Percentiles rank a stretch among this genome's conserved stretches.
Evolutionary conservation across 1,284 basidiomycete genomes (phyloP).

Genomic region (Trametes versicolor): DNA sequence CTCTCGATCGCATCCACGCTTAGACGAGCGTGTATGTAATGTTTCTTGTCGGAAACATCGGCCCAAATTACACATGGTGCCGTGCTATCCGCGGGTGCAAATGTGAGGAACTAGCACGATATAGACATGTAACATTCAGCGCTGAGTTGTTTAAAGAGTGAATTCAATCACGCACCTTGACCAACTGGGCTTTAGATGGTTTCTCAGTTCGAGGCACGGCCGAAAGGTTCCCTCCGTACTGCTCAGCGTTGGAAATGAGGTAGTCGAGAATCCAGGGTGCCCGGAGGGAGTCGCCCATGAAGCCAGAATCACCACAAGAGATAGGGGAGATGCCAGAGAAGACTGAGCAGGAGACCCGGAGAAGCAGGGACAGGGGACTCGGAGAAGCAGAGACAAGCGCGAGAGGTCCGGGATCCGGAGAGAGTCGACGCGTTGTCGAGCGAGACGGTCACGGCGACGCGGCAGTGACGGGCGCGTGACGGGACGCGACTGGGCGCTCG

Average conservation of each 20-base stretch:
- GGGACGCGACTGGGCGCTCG: conserved; percentile 24
- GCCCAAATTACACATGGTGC: conserved; percentile 54
- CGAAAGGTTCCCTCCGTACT: conserved; percentile 54
- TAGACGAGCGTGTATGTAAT: conserved; percentile 51
- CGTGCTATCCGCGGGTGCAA: conserved; percentile 42
- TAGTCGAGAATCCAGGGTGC: conserved; percentile 64
- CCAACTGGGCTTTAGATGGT: conserved; percentile 61
- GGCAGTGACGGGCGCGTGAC: conserved; percentile 30
- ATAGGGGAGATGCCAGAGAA: background rate
- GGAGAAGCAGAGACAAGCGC: background rate
- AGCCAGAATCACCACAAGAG: background rate
- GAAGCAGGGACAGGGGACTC: too few species aligned
- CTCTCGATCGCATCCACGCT: conserved; percentile 47
- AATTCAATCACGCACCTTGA: conserved; percentile 50
- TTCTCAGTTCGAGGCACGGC: conserved; percentile 45
- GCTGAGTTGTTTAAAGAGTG: too few species aligned
- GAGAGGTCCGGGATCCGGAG: background rate
- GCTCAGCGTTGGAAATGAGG: conserved; percentile 56
- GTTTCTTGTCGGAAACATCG: conserved; percentile 52
- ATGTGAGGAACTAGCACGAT: conserved; percentile 45
- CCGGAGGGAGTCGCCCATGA: conserved; percentile 53
- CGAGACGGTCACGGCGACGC: background rate
- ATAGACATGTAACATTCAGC: background rate
- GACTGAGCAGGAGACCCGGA: background rate
- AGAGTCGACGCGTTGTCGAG: background rate